Base-by-base conservation (phyloP, 345 rosid species). In the Lepidium didymum region DNA sequence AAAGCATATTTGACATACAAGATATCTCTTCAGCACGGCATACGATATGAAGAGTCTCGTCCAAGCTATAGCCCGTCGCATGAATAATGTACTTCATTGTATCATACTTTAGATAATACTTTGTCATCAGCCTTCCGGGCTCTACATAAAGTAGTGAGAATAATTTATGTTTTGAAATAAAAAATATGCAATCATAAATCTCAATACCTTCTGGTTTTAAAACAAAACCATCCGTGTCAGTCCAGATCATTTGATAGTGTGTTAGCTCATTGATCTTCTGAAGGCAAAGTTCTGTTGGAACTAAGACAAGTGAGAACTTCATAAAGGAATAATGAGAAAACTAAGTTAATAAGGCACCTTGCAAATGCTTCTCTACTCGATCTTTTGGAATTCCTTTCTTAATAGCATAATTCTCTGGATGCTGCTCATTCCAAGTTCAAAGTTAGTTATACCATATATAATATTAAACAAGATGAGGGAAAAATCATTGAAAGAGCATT, bases 41-140 rank as follows among this genome's bases (percentile, higher is more conserved):
- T 66, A 94, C 67, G 58, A 83, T 80, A 11, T 82, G 86, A 61
- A 94, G 87, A 46, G 83, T 86, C 62, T 87, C 96, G 75, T 89
- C 96, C 81, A 94, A 75, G 72, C 82, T 82, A 83, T 92, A 86
- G 63, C 79, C 70, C 12, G 73, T 77, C 15, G 86, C 79, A 75
- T 75, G 72, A 87, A 94, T 86, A 47, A 94, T 86, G 83, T 82
- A 81, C 80, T 94, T 94, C 99, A 94, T 94, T 47, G 96, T 94
- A 73, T 81, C 70, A 65, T 86, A 91, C 80, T 89, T 91, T 78
- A 94, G 66, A 72, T 94, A 91, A 77, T 94, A 94, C 84, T 87
- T 88, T 76, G 97, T 91, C 99, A 94, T 94, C 87, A 94, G 80
- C 63, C 82, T 82, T 78, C 99, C 96, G 44, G 97, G 97, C 80